Conservation (phyloP, 805 yeast species). For the Teunomyces gatunensis region DNA sequence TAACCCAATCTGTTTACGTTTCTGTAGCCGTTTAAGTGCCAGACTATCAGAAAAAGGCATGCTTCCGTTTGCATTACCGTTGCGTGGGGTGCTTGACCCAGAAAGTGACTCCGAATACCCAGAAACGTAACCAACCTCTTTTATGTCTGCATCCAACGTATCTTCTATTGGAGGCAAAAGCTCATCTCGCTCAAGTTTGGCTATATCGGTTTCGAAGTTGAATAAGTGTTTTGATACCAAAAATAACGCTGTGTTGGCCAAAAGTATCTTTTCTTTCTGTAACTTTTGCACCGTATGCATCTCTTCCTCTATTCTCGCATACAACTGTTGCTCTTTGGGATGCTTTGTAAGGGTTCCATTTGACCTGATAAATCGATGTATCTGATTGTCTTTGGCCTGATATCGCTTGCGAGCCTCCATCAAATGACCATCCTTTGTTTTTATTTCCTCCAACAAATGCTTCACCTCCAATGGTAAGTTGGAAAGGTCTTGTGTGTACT, state of each 20-base stretch:
- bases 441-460: slow-evolving; percentile 75
- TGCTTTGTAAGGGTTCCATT: slow-evolving; percentile 78
- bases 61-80: slow-evolving; percentile 6
- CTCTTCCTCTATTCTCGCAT: slow-evolving; percentile 66
- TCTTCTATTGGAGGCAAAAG: slow-evolving; percentile 56
- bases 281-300: slow-evolving; percentile 55
- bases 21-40: slow-evolving; percentile 20
- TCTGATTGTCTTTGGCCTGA: slow-evolving; percentile 69
- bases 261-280: slow-evolving; percentile 73
- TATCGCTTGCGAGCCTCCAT: slow-evolving; percentile 66
- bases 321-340: slow-evolving; percentile 73
- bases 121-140: slow-evolving; percentile 8
- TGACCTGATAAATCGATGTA: slow-evolving; percentile 78
- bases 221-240: slow-evolving; percentile 71
- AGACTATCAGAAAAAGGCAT: slow-evolving; percentile 5
- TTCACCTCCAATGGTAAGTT: slow-evolving; percentile 87
- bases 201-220: slow-evolving; percentile 72
- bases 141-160: slow-evolving; percentile 12
- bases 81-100: slow-evolving; percentile 31
- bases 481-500: slow-evolving; percentile 59
- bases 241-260: slow-evolving; percentile 83
- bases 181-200: slow-evolving; percentile 77
- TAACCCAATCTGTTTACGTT: slow-evolving; percentile 19
- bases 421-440: slow-evolving; percentile 62
- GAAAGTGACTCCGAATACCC: slow-evolving; percentile 25